These are phyloP conservation scores for Orobanche coerulescens DNA, from an alignment of 257 asterid genomes.

Conservation along the genomic window DNA sequence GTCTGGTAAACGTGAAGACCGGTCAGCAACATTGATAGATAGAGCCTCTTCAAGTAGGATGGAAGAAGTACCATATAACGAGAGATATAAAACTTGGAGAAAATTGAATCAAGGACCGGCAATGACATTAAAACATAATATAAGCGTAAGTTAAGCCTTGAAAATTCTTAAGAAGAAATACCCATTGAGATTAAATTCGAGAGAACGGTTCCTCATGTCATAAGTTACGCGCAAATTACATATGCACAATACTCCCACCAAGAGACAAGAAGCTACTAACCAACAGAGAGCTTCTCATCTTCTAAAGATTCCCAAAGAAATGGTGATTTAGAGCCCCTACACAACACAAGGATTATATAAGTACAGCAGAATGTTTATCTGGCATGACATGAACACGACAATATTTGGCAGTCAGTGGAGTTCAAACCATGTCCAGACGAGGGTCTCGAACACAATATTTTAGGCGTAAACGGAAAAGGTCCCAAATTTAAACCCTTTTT, in stretches of 20 bases:
- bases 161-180: background rate
- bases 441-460: too few relatives aligned
- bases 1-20: too few relatives aligned
- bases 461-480: too few relatives aligned
- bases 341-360: background rate
- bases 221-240: slow-evolving; percentile 20
- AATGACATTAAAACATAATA: background rate
- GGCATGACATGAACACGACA: background rate
- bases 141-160: background rate
- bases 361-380: background rate
- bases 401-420: background rate
- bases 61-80: too few relatives aligned
- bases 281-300: background rate
- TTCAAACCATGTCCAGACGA: background rate
- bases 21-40: too few relatives aligned
- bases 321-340: background rate
- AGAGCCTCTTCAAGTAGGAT: too few relatives aligned
- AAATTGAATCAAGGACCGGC: too few relatives aligned
- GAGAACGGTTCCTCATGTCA: slow-evolving; percentile 7
- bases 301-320: background rate
- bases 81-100: too few relatives aligned
- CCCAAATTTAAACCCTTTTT: too few relatives aligned
- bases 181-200: background rate
- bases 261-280: background rate
- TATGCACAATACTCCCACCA: slow-evolving; percentile 25